Percentiles rank a stretch among this genome's conserved stretches.
phyloP scores from a whole-genome alignment of 2,329 filamentous ascomycete species.

The Penicillium polonicum region DNA sequence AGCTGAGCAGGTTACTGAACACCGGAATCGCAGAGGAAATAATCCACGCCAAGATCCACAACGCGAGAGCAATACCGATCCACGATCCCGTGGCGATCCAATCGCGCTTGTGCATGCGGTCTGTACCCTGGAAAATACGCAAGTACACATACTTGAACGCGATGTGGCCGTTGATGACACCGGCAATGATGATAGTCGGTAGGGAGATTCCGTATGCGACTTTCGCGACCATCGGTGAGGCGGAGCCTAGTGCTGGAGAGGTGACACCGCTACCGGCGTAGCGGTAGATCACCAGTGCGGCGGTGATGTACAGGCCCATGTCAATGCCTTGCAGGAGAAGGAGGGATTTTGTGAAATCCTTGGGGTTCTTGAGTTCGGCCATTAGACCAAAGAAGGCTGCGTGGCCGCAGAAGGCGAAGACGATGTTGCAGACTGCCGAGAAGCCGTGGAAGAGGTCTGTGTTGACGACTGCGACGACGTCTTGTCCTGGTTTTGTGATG shows the following conservation, averaged over 20 bases:
- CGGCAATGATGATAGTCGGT: constrained; percentile 69
- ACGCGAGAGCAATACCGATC: constrained; percentile 54
- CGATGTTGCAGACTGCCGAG: constrained; percentile 65
- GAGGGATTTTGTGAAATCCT: constrained; percentile 63
- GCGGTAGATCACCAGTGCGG: constrained; percentile 66
- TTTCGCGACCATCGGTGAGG: constrained; percentile 57
- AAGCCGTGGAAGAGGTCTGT: constrained; percentile 57
- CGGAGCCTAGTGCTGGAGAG: constrained; percentile 66
- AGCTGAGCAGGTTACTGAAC: constrained; percentile 65
- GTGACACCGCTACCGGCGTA: constrained; percentile 62
- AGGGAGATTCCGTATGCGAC: constrained; percentile 67
- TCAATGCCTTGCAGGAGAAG: constrained; percentile 60
- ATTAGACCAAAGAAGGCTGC: constrained; percentile 69
- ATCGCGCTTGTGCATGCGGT: constrained; percentile 54
- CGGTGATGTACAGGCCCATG: constrained; percentile 62
- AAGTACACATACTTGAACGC: constrained; percentile 66
- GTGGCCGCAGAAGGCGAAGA: constrained; percentile 68
- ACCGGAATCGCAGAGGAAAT: constrained; percentile 69
- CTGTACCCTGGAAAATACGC: constrained; percentile 60
- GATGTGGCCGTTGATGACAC: constrained; percentile 68
- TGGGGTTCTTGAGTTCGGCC: constrained; percentile 61
- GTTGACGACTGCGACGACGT: constrained; percentile 39
- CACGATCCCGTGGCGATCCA: constrained; percentile 56
- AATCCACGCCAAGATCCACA: constrained; percentile 64
- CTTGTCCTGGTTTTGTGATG: constrained; percentile 45